Evolutionary conservation across 2,329 filamentous ascomycete genomes (phyloP).

Genomic region (Clonostachys chloroleuca): DNA sequence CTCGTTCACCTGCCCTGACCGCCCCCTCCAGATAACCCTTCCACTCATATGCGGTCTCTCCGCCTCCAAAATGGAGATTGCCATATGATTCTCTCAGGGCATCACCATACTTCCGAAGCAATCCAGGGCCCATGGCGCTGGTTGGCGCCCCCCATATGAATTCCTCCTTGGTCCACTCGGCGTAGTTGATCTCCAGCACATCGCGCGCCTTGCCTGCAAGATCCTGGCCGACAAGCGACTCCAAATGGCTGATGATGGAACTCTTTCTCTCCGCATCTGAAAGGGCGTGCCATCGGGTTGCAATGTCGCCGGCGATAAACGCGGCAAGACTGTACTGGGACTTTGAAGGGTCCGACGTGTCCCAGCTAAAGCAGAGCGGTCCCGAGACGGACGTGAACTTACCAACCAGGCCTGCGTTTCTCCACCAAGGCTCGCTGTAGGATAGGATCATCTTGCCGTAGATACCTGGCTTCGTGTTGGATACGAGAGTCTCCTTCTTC

Average conservation of each 20-base stretch:
- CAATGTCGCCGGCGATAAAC: conserved; percentile 24
- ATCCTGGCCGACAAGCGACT: conserved; percentile 5
- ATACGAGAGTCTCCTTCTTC: conserved; percentile 14
- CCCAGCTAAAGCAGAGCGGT: conserved; percentile 18
- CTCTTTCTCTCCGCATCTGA: conserved; percentile 3
- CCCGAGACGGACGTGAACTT: conserved; percentile 26
- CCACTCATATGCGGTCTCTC: conserved; percentile 13
- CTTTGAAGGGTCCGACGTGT: conserved; percentile 13
- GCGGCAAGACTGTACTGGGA: conserved; percentile 16
- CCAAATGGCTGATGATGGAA: conserved; percentile 10
- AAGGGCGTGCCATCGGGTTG: conserved; percentile 14
- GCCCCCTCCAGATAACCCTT: conserved; percentile 19
- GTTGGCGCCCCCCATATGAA: conserved; percentile 8
- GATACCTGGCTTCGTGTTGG: conserved; percentile 21
- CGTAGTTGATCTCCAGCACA: conserved; percentile 5
- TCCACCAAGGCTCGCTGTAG: conserved; percentile 42
- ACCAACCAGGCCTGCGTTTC: conserved; percentile 29
- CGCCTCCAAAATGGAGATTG: conserved; percentile 15
- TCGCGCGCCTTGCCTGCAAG: conserved; percentile 3
- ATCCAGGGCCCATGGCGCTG: conserved; percentile 2
- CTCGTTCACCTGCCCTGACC: conserved; percentile 8
- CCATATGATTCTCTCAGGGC: conserved; percentile 19
- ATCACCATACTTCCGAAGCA: conserved; percentile 5
- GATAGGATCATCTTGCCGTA: conserved; percentile 30
- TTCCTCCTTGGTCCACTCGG: conserved; percentile 11